Evolutionary conservation across 2,329 filamentous ascomycete genomes (phyloP), one percentile per base, ranked within the genome.

Genomic region (Diplodia intermedia): DNA sequence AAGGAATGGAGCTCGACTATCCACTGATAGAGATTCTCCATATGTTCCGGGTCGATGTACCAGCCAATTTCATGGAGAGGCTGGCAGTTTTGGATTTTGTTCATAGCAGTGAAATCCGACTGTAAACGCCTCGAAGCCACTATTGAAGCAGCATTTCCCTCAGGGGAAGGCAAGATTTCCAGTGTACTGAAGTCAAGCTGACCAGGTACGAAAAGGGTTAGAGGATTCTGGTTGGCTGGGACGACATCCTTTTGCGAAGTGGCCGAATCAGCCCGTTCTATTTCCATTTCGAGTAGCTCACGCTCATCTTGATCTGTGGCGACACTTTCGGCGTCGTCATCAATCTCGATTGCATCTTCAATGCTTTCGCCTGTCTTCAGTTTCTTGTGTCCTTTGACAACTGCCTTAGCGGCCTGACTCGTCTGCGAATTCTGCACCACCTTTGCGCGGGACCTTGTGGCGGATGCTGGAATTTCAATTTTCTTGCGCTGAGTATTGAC

Each of bases 1-100:
- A 97, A 97, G 53, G 90, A 92, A 77, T 97, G 94, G 1, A 97
- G 82, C 77, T 97, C 91, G 6, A 96, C 89, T 69, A 97, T 93
- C 93, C 93, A 97, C 74, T 96, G 93, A 74, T 95, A 97, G 70
- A 93, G 84, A 73, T 94, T 96, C 2, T 56, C 54, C 23, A 26
- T 82, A 84, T 55, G 92, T 81, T 83, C 81, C 15, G 85, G 80
- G 73, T 96, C 86, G 67, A 97, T 89, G 74, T 92, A 93, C 93
- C 93, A 97, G 18, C 94, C 94, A 0, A 96, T 84, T 69, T 90
- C 86, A 69, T 89, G 85, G 1, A 87, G 76, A 0, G 88, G 85
- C 0, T 85, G 87, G 12, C 76, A 81, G 0, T 85, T 77, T 75
- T 97, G 93, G 1, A 89, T 78, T 68, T 86, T 86, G 40, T 91